These are phyloP conservation scores for Linnemannia schmuckeri DNA, from an alignment of 192 early-diverging fungal genomes.

Conservation along the genomic window DNA sequence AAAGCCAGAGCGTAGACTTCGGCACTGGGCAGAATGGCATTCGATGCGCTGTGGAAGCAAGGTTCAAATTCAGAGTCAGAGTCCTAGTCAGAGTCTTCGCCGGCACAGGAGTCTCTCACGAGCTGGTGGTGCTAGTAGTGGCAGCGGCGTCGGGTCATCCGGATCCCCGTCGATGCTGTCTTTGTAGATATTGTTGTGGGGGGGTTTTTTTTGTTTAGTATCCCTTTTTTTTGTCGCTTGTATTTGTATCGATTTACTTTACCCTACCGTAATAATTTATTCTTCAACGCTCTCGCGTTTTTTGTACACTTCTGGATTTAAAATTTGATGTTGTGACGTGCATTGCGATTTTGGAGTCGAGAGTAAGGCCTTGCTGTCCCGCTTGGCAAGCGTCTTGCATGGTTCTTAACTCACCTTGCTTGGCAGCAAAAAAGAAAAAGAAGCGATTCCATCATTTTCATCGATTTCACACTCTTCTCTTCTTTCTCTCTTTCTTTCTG, in stretches of 20 bases:
- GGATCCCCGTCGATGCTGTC: not conserved
- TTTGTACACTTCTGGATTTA: no score
- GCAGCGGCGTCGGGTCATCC: not conserved
- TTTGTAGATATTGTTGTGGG: not conserved
- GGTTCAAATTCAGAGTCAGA: not conserved
- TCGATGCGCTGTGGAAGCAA: not conserved
- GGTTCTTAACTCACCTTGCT: not conserved
- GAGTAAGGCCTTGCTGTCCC: not conserved
- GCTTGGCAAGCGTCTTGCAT: not conserved
- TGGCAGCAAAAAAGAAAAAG: not conserved
- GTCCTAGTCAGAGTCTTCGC: not conserved
- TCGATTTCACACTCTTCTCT: not conserved
- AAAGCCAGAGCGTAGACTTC: constrained; percentile 2
- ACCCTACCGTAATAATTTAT: no score
- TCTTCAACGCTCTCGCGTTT: no score
- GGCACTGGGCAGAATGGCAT: constrained; percentile 30
- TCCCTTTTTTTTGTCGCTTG: not conserved
- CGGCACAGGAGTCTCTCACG: not conserved
- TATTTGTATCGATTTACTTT: not conserved
- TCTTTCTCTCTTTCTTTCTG: not conserved
- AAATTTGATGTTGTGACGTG: no score
- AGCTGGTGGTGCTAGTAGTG: not conserved
- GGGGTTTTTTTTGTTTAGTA: not conserved
- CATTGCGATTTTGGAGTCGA: not conserved
- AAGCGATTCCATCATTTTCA: not conserved